Evolutionary conservation across 495 filamentous ascomycete species (phyloP).

Genomic region (Hypoxylon lenormandii): DNA sequence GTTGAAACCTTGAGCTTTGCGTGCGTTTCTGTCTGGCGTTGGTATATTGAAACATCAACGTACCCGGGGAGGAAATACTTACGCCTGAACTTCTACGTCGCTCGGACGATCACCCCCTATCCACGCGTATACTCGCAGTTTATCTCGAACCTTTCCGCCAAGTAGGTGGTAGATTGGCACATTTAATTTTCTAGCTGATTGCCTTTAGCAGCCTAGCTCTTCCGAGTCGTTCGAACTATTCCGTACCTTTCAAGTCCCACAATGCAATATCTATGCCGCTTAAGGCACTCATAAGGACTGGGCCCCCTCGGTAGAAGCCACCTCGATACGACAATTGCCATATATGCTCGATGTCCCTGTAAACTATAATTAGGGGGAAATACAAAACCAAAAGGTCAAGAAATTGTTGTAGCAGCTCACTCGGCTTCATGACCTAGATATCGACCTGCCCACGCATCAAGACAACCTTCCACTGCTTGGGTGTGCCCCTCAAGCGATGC

Average conservation of each 20-base stretch:
- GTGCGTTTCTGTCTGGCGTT: conserved; percentile 59
- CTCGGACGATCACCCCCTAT: conserved; percentile 83
- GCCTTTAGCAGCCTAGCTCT: background rate
- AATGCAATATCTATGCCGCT: conserved; percentile 84
- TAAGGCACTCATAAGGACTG: conserved; percentile 84
- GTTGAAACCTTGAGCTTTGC: conserved; percentile 77
- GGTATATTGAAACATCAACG: conserved; percentile 9
- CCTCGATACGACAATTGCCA: conserved; percentile 79
- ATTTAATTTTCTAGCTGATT: conserved; percentile 64
- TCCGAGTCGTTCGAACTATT: background rate
- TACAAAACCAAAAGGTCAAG: background rate
- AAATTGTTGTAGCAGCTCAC: conserved; percentile 55
- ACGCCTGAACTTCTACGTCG: conserved; percentile 75
- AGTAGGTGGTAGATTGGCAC: conserved; percentile 80
- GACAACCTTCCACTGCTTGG: conserved; percentile 78
- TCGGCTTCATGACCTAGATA: conserved; percentile 79
- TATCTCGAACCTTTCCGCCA: conserved; percentile 79
- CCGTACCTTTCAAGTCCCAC: conserved; percentile 78
- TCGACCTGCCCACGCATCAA: conserved; percentile 73
- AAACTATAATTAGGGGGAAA: conserved; percentile 1
- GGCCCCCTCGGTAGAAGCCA: conserved; percentile 84
- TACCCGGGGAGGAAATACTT: conserved; percentile 44
- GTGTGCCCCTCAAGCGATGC: conserved; percentile 81
- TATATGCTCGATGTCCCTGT: conserved; percentile 83
- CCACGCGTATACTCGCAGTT: conserved; percentile 85